Percentiles rank a stretch among this genome's conserved stretches.
Conservation (phyloP, 2,329 filamentous ascomycete species). For the Cephalotrichum gorgonifer region DNA sequence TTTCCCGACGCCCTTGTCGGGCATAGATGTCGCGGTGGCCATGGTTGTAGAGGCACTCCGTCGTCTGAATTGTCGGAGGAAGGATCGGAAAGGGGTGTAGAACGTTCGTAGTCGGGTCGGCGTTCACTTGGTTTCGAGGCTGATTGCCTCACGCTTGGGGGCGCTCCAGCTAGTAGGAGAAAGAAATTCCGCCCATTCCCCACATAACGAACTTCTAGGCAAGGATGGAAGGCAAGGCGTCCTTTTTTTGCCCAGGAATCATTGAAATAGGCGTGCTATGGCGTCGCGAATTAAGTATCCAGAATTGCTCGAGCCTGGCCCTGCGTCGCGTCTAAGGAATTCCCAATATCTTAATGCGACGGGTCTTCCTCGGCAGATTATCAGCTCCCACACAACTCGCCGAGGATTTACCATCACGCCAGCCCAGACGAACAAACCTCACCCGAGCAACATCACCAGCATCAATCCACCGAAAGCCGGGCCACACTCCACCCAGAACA, state of each 20-base stretch:
- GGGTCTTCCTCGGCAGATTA: slow-evolving; percentile 2
- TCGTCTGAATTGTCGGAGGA: neutral
- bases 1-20: neutral
- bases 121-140: neutral
- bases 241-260: too few relatives aligned
- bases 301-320: too few relatives aligned
- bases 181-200: neutral
- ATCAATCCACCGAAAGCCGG: neutral
- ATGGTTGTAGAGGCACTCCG: neutral
- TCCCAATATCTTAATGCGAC: too few relatives aligned
- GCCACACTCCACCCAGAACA: neutral
- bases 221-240: too few relatives aligned
- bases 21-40: neutral
- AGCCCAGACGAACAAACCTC: slow-evolving; percentile 4
- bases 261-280: too few relatives aligned
- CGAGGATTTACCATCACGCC: neutral
- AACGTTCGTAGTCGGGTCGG: neutral
- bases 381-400: neutral
- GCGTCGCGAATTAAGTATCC: too few relatives aligned
- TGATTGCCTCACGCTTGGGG: neutral
- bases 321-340: too few relatives aligned
- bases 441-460: neutral
- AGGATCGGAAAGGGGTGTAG: neutral
- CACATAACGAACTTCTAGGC: neutral
- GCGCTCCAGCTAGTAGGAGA: neutral